Base-by-base conservation (phyloP, 179 eudicot species). In the Corrigiola litoralis region DNA sequence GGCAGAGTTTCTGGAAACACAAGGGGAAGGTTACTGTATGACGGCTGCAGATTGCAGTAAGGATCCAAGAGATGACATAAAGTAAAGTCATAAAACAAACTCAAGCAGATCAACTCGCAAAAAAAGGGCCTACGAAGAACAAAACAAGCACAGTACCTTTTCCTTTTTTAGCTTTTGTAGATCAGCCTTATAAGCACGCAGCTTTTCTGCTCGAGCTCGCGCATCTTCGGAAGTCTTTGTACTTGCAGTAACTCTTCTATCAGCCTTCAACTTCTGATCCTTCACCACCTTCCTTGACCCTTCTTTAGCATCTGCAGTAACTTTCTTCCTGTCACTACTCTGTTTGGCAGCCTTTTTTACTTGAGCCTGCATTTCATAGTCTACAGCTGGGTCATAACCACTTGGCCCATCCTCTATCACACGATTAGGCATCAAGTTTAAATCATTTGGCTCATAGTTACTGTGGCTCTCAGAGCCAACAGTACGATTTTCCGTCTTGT, bases 141-240 rank as follows among this genome's bases (percentile, higher is more conserved):
- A 14, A 13, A 24, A 24, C 33, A 36, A 71, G 36, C 60, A 51
- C 10, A 37, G 25, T 82, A 95, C 99, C 96, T 91, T 77, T 75
- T 86, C 95, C 71, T 91, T 95, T 78, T 84, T 95, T 75, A 77
- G 68, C 81, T 88, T 91, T 79, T 88, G 97, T 58, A 91, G 85
- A 77, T 95, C 99, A 65, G 99, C 97, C 86, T 95, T 95, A 68
- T 68, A 95, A 53, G 88, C 65, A 61, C 99, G 81, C 67, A 95
- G 65, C 66, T 46, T 88, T 61, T 95, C 97, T 49, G 99, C 99
- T 64, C 99, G 99, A 60, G 96, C 96, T 40, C 91, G 85, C 17
- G 99, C 97, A 67, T 95, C 97, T 25, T 88, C 99, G 45, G 79
- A 72, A 65, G 91, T 88, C 74, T 81, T 81, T 44, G 81, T 63